A percentile compares a stretch with the other conserved stretches of the same genome.
Conservation (phyloP, 345 rosid genomes). For the Geranium brycei region DNA sequence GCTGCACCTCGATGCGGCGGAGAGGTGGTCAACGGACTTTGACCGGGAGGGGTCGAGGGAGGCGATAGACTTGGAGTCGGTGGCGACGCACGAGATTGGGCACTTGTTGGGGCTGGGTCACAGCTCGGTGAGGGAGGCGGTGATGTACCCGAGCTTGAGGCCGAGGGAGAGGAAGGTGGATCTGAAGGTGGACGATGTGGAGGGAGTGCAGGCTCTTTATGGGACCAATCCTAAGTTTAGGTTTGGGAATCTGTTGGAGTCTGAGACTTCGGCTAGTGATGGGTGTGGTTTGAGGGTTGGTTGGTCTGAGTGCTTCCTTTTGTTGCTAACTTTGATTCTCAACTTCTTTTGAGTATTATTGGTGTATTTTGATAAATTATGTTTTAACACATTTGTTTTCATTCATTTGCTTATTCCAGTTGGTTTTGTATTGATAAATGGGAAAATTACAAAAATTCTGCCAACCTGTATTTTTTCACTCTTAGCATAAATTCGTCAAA, state of each 20-base stretch:
- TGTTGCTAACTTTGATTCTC: not conserved
- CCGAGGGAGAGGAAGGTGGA: slow-evolving; percentile 54
- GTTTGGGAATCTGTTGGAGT: slow-evolving; percentile 35
- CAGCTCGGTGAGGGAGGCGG: slow-evolving; percentile 49
- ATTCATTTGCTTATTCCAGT: no score
- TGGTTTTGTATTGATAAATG: no score
- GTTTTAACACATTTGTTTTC: no score
- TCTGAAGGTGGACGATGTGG: slow-evolving; percentile 45
- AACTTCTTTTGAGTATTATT: no score
- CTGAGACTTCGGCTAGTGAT: slow-evolving; percentile 35
- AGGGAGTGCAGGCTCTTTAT: slow-evolving; percentile 61
- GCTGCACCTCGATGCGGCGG: slow-evolving; percentile 65
- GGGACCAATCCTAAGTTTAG: slow-evolving; percentile 70
- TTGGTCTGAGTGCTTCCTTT: not conserved
- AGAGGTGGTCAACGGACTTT: slow-evolving; percentile 78
- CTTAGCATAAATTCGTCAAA: no score
- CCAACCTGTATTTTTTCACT: no score
- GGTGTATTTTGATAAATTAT: no score
- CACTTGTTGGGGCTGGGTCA: slow-evolving; percentile 66
- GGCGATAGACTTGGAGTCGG: slow-evolving; percentile 81
- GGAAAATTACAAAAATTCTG: no score
- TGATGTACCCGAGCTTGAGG: slow-evolving; percentile 80
- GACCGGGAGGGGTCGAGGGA: slow-evolving; percentile 35
- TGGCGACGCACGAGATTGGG: slow-evolving; percentile 78
- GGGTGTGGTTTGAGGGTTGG: not conserved